phyloP scores from a whole-genome alignment of 139 green algal genomes.

The Tetradesmus obliquus region DNA sequence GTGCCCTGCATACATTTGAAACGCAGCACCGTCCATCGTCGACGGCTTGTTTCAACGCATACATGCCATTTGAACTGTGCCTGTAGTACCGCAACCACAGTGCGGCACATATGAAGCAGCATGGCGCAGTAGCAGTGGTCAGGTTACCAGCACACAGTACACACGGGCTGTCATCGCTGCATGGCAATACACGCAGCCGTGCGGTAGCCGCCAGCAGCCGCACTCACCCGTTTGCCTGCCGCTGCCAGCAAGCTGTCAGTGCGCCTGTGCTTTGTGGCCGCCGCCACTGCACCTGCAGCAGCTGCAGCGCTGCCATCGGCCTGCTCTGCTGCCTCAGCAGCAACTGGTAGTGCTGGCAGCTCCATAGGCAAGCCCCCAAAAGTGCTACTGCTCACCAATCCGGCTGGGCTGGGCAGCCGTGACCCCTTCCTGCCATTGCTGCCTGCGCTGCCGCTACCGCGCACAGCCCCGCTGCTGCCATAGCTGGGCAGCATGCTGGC shows the following conservation, averaged over 20 bases:
- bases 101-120: neutral
- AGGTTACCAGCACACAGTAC: too few relatives aligned
- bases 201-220: neutral
- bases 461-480: neutral
- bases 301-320: neutral
- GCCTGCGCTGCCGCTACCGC: neutral
- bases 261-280: neutral
- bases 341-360: constrained; percentile 4
- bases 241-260: neutral
- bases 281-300: neutral
- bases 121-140: too few relatives aligned
- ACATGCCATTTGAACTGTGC: too few relatives aligned
- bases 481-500: neutral
- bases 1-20: too few relatives aligned
- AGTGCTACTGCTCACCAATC: neutral
- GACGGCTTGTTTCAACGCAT: too few relatives aligned
- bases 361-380: neutral
- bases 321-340: neutral
- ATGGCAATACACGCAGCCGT: neutral
- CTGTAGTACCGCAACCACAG: too few relatives aligned
- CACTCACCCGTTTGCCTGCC: neutral
- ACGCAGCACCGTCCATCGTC: too few relatives aligned
- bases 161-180: too few relatives aligned
- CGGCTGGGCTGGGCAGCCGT: neutral
- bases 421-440: neutral